These are phyloP conservation scores for Phalaenopsis aphrodite DNA, from an alignment of 106 monocot species.

Conservation along the genomic window DNA sequence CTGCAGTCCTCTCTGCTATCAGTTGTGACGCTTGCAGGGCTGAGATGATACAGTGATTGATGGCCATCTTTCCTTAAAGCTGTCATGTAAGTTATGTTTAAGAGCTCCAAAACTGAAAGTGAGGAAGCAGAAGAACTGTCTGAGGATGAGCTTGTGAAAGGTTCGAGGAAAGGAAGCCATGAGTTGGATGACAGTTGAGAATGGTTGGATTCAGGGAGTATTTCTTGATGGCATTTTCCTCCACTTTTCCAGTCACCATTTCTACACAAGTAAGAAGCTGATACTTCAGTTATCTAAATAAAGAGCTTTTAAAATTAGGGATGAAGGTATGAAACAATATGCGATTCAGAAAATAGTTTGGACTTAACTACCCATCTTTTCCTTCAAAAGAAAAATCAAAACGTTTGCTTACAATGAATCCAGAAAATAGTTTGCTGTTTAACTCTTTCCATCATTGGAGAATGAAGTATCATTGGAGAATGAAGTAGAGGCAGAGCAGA, in stretches of 20 bases:
- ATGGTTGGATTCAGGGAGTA: not conserved
- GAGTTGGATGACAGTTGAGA: not conserved
- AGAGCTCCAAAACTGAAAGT: not conserved
- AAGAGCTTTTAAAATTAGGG: no score
- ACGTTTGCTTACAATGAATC: no score
- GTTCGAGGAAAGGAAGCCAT: conserved; percentile 2
- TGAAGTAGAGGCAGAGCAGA: no score
- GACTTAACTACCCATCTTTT: no score
- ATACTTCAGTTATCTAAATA: not conserved
- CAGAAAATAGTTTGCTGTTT: no score
- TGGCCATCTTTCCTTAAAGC: conserved; percentile 1
- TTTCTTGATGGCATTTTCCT: not conserved
- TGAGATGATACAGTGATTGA: not conserved
- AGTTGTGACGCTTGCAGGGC: not conserved
- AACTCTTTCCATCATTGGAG: no score
- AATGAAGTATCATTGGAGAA: no score
- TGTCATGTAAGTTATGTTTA: not conserved
- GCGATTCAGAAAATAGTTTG: no score
- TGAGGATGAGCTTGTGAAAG: not conserved
- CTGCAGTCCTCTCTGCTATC: not conserved
- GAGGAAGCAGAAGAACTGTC: not conserved
- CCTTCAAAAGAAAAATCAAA: no score
- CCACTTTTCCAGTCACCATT: not conserved
- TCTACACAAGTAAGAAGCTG: not conserved
- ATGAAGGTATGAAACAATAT: no score